Evolutionary conservation across 2,329 filamentous ascomycete genomes (phyloP), one percentile per base, ranked within the genome.

Genomic region (Colletotrichum siamense): DNA sequence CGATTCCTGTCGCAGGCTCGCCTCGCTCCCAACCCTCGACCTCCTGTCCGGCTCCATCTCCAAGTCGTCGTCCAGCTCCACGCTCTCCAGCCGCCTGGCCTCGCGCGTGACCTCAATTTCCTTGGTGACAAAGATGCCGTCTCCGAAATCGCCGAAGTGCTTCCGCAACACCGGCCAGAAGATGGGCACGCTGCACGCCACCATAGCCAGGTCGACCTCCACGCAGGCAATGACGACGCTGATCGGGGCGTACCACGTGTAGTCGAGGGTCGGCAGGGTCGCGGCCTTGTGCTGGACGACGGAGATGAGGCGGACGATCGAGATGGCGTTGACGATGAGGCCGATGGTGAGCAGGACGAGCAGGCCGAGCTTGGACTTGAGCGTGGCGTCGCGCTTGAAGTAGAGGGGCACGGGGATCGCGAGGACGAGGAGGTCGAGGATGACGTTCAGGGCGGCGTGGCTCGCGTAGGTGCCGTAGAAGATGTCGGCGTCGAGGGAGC

Each of bases 121-220:
- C 67, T 77, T 77, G 22, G 75, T 77, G 49, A 77, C 75, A n/a
- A 77, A 77, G n/a, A 77, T 77, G 13, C 71, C 75, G 62, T 64
- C 62, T 3, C 62, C 62, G 36, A 77, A 77, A 52, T 52, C 44
- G 0, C 44, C 44, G 12, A 52, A 52, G 1, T 52, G 44, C 2
- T 30, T 32, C 5, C 52, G 49, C 32, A 77, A n/a, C 18, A 98
- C 96, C 0, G 97, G 97, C 4, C 91, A 95, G 76, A 93, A 94
- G 71, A 98, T 98, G 91, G 96, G 96, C 55, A 91, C 93, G 77
- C 90, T 92, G 76, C 89, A 90, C 2, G 82, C 83, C 8, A 87
- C 87, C 66, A 63, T 75, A 71, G 75, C 75, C n/a, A 75, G 49
- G 24, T 77, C 75, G 72, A 78, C 71, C 52, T 81, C 79, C n/a